phyloP scores from a whole-genome alignment of 495 filamentous ascomycete species.

The Arthonia radiata region DNA sequence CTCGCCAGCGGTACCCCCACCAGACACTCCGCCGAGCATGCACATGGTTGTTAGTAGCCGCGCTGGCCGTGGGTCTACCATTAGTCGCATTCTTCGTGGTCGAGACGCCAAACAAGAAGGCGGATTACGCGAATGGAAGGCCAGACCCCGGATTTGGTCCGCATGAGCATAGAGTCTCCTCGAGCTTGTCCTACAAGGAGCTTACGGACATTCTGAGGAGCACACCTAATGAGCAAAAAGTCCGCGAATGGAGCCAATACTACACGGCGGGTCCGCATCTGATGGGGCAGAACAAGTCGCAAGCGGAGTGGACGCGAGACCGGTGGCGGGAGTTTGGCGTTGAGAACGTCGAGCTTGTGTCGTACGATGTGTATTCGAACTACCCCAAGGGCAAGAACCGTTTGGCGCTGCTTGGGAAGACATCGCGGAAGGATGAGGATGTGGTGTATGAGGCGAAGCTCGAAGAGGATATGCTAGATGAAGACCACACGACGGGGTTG shows the following conservation, averaged over 20 bases:
- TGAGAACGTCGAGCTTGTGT: conserved; percentile 37
- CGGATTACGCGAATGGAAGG: too few relatives aligned
- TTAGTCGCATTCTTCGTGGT: too few relatives aligned
- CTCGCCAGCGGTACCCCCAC: too few relatives aligned
- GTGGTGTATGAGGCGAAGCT: conserved; percentile 47
- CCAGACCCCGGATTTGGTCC: too few relatives aligned
- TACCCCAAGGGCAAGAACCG: conserved; percentile 65
- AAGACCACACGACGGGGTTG: conserved; percentile 8
- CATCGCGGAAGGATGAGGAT: conserved; percentile 6
- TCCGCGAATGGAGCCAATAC: conserved; percentile 66
- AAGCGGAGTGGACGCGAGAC: conserved; percentile 71
- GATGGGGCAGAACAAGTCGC: conserved; percentile 64
- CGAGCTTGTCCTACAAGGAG: conserved; percentile 33
- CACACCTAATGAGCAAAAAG: conserved; percentile 43
- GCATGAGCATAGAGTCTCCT: too few relatives aligned
- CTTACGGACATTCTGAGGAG: conserved; percentile 44
- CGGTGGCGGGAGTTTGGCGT: conserved; percentile 72
- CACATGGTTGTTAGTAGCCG: too few relatives aligned
- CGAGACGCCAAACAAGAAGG: too few relatives aligned
- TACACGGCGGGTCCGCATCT: conserved; percentile 79
- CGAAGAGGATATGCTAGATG: conserved; percentile 9
- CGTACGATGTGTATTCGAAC: conserved; percentile 81
- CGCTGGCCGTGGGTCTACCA: too few relatives aligned
- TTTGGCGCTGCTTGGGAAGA: conserved; percentile 45
- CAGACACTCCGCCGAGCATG: too few relatives aligned